Conservation (phyloP, 2,329 filamentous ascomycete genomes). For the Huntiella abstrusa region DNA sequence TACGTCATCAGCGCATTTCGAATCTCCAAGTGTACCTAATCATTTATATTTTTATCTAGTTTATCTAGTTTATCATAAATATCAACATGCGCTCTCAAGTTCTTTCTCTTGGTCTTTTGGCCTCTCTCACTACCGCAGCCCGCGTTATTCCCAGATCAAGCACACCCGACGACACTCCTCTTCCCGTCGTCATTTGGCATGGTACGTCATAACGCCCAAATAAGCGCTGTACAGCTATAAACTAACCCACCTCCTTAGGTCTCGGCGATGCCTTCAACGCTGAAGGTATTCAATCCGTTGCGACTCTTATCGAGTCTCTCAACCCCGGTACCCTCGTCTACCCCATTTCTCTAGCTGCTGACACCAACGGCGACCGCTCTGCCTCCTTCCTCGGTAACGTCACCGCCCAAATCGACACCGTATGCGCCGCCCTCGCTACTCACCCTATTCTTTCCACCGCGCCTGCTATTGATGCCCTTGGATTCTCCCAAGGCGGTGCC, state of each 20-base stretch:
- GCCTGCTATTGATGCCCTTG: slow-evolving; percentile 72
- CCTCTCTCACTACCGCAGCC: slow-evolving; percentile 15
- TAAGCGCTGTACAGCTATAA: not conserved
- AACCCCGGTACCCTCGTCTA: slow-evolving; percentile 77
- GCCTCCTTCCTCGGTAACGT: slow-evolving; percentile 87
- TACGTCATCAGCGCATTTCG: not conserved
- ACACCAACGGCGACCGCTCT: slow-evolving; percentile 49
- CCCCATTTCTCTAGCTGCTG: slow-evolving; percentile 51
- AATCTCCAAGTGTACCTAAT: too few relatives aligned
- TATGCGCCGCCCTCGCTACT: slow-evolving; percentile 57
- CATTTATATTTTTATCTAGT: too few relatives aligned
- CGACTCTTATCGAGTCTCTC: slow-evolving; percentile 47
- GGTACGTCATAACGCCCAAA: slow-evolving; percentile 21
- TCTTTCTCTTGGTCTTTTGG: slow-evolving; percentile 1
- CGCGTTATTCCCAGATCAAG: slow-evolving; percentile 15
- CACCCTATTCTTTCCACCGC: slow-evolving; percentile 68
- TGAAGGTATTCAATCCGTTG: slow-evolving; percentile 55
- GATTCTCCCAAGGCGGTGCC: slow-evolving; percentile 89
- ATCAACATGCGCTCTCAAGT: slow-evolving; percentile 8
- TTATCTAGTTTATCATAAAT: too few relatives aligned
- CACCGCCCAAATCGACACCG: slow-evolving; percentile 53
- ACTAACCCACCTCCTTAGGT: slow-evolving; percentile 17
- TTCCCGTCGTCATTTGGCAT: slow-evolving; percentile 92
- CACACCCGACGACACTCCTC: slow-evolving; percentile 40
- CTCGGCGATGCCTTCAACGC: slow-evolving; percentile 55